Evolutionary conservation across 2,329 filamentous ascomycete species (phyloP).

Genomic region (Trichoderma pleuroti): DNA sequence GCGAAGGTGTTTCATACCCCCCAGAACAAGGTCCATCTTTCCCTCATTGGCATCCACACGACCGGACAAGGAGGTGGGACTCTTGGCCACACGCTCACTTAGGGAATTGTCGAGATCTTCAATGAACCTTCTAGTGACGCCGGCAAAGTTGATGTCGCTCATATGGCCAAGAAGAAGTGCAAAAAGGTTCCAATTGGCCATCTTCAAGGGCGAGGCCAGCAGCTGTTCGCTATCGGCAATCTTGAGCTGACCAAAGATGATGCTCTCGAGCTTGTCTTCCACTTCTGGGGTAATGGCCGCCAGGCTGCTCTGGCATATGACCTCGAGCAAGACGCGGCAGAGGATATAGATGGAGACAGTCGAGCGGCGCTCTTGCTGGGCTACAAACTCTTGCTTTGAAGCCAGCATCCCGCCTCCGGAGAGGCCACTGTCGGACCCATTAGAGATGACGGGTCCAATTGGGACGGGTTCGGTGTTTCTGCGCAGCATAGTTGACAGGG

Average conservation of each 20-base stretch:
- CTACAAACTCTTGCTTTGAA: slow-evolving; percentile 65
- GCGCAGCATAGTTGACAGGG: slow-evolving; percentile 54
- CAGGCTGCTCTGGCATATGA: slow-evolving; percentile 85
- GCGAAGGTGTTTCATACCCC: slow-evolving; percentile 86
- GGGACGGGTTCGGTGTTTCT: slow-evolving; percentile 73
- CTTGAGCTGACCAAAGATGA: slow-evolving; percentile 95
- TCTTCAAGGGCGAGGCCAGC: slow-evolving; percentile 71
- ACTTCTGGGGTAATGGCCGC: slow-evolving; percentile 82
- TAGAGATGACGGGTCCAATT: slow-evolving; percentile 29
- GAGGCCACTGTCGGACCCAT: slow-evolving; percentile 30
- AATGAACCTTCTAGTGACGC: slow-evolving; percentile 78
- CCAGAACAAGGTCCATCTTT: slow-evolving; percentile 80
- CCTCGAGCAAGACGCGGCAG: slow-evolving; percentile 88
- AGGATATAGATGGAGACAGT: slow-evolving; percentile 95
- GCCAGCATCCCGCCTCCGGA: slow-evolving; percentile 41
- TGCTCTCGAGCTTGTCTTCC: slow-evolving; percentile 88
- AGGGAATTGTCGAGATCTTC: slow-evolving; percentile 75
- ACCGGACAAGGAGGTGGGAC: slow-evolving; percentile 51
- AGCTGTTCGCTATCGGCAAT: slow-evolving; percentile 81
- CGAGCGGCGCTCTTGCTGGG: slow-evolving; percentile 80
- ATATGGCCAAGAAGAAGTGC: slow-evolving; percentile 91
- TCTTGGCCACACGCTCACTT: slow-evolving; percentile 70
- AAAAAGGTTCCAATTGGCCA: slow-evolving; percentile 95
- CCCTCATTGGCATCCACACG: slow-evolving; percentile 64
- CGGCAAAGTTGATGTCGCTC: slow-evolving; percentile 86